Evolutionary conservation across 169 alveolate species (phyloP).

Genomic region (Perkinsus chesapeaki): DNA sequence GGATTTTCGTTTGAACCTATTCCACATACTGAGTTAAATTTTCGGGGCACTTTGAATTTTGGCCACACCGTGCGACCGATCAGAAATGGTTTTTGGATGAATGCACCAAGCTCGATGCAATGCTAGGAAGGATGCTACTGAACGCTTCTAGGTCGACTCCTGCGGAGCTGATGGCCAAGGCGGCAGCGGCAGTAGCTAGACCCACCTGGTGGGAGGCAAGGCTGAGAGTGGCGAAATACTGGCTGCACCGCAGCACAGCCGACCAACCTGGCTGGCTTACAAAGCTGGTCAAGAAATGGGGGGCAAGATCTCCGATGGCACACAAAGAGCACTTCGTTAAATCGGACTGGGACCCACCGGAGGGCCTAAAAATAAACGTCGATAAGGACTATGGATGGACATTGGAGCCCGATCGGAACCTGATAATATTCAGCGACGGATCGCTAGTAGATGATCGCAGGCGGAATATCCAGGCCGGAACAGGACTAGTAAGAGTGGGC

Average conservation of each 20-base stretch:
- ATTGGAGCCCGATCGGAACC: too few species aligned
- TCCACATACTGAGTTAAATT: too few species aligned
- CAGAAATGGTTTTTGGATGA: neutral
- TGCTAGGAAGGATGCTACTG: neutral
- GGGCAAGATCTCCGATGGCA: neutral
- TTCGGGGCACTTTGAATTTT: too few species aligned
- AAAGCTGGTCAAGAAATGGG: neutral
- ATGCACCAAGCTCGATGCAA: neutral
- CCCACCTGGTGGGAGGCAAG: neutral
- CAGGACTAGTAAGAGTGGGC: neutral
- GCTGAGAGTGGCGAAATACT: neutral
- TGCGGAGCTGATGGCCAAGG: neutral
- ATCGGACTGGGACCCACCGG: neutral
- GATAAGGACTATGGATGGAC: too few species aligned
- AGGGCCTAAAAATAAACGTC: neutral
- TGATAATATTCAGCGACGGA: neutral
- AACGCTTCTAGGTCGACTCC: neutral
- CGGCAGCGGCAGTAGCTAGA: neutral
- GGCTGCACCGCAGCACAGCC: neutral
- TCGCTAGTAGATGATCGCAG: neutral
- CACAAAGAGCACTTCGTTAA: neutral
- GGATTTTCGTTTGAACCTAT: too few species aligned
- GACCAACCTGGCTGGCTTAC: neutral
- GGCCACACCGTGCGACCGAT: too few species aligned
- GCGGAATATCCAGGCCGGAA: neutral